A percentile compares a stretch with the other conserved stretches of the same genome.
These are phyloP conservation scores for Hyaloperonospora brassicae DNA, from an alignment of 352 stramenopile genomes.

Conservation along the genomic window DNA sequence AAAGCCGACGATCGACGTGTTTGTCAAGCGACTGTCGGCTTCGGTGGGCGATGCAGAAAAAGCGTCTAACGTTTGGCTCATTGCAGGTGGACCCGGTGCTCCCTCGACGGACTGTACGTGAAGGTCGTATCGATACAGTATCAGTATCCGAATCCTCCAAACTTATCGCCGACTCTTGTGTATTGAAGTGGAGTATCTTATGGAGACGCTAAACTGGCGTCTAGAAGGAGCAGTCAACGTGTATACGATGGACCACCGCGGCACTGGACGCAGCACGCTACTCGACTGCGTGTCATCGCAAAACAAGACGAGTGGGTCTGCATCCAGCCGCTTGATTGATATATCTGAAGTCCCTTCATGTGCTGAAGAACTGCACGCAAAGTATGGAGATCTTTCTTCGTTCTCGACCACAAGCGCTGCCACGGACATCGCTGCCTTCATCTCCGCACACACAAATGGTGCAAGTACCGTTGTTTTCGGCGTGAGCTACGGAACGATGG, in stretches of 20 bases:
- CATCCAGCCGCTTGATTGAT: conserved; percentile 15
- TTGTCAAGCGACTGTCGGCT: conserved; percentile 31
- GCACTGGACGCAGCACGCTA: conserved; percentile 30
- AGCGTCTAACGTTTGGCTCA: conserved; percentile 29
- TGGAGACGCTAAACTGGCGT: conserved; percentile 22
- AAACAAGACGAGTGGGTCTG: conserved; percentile 27
- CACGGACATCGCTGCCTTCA: too few relatives aligned
- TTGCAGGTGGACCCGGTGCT: conserved; percentile 32
- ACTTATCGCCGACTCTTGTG: too few relatives aligned
- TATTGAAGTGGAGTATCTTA: conserved; percentile 30
- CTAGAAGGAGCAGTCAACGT: conserved; percentile 32
- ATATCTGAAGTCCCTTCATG: conserved; percentile 27
- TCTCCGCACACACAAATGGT: neutral
- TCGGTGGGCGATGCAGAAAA: conserved; percentile 4
- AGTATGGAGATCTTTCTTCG: conserved; percentile 32
- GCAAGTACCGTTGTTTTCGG: conserved; percentile 31
- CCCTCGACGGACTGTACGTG: conserved; percentile 29
- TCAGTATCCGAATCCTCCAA: neutral
- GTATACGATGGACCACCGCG: conserved; percentile 47
- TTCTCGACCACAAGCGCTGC: conserved; percentile 25
- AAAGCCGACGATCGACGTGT: conserved; percentile 23
- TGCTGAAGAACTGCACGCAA: conserved; percentile 24
- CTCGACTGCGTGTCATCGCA: conserved; percentile 35
- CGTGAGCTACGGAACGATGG: conserved; percentile 40
- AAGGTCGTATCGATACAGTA: neutral